Evolutionary conservation across 495 filamentous ascomycete genomes (phyloP).

Genomic region (Xylaria venustula): DNA sequence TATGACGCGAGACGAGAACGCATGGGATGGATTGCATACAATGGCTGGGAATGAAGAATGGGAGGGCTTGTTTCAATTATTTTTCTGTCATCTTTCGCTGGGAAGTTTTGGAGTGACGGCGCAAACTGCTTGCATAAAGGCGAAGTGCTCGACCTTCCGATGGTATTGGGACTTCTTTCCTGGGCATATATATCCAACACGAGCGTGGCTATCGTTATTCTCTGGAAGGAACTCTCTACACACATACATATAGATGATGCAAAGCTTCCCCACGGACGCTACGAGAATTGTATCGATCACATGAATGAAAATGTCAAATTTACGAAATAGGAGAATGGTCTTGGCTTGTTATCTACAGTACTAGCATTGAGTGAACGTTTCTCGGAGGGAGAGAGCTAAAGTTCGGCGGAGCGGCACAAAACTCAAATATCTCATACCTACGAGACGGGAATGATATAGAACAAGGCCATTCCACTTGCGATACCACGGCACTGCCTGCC

Average conservation of each 20-base stretch:
- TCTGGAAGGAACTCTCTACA: constrained; percentile 11
- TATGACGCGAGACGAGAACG: constrained; percentile 2
- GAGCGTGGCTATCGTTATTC: constrained; percentile 12
- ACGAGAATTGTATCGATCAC: not conserved
- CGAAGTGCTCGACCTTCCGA: constrained; percentile 28
- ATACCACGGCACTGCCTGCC: not conserved
- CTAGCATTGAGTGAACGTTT: no score
- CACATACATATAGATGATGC: constrained; percentile 14
- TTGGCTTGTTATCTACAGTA: no score
- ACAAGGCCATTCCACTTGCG: not conserved
- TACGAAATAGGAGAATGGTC: not conserved
- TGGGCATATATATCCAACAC: constrained; percentile 24
- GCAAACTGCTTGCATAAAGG: constrained; percentile 23
- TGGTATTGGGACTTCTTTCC: constrained; percentile 14
- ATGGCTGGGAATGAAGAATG: constrained; percentile 8
- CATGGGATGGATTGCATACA: constrained; percentile 13
- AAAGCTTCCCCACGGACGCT: constrained; percentile 11
- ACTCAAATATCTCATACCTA: no score
- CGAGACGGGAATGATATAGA: no score
- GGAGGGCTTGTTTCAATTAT: not conserved
- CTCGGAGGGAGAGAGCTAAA: no score
- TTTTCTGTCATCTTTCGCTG: not conserved
- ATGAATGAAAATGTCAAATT: constrained; percentile 2
- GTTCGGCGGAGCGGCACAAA: no score
- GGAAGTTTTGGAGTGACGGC: constrained; percentile 16